phyloP scores from a whole-genome alignment of 225 moss, liverwort and hornwort genomes.

The Bryoerythrophyllum caledonicum region DNA sequence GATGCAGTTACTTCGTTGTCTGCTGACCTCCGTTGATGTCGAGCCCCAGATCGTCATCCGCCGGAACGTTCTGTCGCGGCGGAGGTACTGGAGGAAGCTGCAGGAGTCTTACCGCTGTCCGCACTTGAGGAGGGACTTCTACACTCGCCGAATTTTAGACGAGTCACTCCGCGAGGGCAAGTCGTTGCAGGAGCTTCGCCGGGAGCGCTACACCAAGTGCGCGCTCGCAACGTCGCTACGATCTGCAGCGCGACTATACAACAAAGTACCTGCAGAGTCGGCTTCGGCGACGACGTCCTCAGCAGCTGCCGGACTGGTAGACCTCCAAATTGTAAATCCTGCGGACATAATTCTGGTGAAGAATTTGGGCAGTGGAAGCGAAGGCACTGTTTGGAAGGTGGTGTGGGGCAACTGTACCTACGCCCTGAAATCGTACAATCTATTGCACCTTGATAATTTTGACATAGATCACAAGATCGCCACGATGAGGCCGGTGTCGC shows the following conservation, averaged over 20 bases:
- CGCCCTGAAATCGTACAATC: background rate
- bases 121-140: background rate
- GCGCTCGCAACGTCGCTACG: conserved; percentile 11
- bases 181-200: background rate
- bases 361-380: fast-evolving
- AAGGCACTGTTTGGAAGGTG: background rate
- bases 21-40: too few species aligned
- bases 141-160: background rate
- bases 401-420: conserved; percentile 18
- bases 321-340: too few species aligned
- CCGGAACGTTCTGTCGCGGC: conserved; percentile 5
- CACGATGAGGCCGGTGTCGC: background rate
- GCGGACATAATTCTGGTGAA: background rate
- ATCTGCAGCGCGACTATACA: too few species aligned
- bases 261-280: too few species aligned
- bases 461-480: background rate
- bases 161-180: background rate
- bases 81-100: background rate
- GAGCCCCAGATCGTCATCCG: conserved; percentile 4
- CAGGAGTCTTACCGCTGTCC: background rate
- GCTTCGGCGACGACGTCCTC: too few species aligned
- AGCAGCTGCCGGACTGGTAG: too few species aligned
- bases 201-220: background rate
- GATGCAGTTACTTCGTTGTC: too few species aligned
- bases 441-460: fast-evolving